A percentile compares a stretch with the other conserved stretches of the same genome.
Conservation (phyloP, 176 grass and related monocot genomes). For the Lolium multiflorum region DNA sequence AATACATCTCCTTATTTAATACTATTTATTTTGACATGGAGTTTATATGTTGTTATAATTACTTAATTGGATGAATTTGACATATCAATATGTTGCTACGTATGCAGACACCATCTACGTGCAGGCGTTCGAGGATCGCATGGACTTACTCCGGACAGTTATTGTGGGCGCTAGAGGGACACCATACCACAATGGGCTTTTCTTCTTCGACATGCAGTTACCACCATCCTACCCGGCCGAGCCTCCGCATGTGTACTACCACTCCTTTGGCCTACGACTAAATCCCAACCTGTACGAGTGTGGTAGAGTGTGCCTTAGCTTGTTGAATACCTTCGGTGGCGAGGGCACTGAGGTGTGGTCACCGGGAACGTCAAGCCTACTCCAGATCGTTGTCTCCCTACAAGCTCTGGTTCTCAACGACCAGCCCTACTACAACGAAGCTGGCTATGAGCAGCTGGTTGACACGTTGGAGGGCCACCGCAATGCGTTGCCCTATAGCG, state of each 20-base stretch:
- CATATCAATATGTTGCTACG: background rate
- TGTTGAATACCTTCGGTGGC: no score
- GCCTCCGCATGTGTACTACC: no score
- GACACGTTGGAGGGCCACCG: background rate
- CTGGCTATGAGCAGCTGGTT: background rate
- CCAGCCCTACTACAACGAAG: constrained; percentile 21
- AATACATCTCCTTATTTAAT: no score
- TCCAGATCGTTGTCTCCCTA: constrained; percentile 30
- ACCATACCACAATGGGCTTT: constrained; percentile 13
- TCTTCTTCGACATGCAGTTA: constrained; percentile 32
- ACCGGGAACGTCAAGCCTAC: background rate
- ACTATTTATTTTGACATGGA: no score
- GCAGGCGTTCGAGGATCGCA: constrained; percentile 23
- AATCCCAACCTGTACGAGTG: no score
- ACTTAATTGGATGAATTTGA: no score
- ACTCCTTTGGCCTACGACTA: no score
- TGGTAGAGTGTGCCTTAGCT: no score
- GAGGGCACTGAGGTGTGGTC: background rate
- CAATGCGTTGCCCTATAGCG: no score
- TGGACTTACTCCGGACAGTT: constrained; percentile 14
- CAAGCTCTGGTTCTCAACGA: background rate
- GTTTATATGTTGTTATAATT: no score
- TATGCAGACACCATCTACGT: constrained; percentile 8
- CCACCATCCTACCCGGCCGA: background rate
- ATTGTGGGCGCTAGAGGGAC: constrained; percentile 3